A percentile compares a stretch with the other conserved stretches of the same genome.
phyloP scores from a whole-genome alignment of 2,329 filamentous ascomycete species.

The Mollisiaceae sp. region DNA sequence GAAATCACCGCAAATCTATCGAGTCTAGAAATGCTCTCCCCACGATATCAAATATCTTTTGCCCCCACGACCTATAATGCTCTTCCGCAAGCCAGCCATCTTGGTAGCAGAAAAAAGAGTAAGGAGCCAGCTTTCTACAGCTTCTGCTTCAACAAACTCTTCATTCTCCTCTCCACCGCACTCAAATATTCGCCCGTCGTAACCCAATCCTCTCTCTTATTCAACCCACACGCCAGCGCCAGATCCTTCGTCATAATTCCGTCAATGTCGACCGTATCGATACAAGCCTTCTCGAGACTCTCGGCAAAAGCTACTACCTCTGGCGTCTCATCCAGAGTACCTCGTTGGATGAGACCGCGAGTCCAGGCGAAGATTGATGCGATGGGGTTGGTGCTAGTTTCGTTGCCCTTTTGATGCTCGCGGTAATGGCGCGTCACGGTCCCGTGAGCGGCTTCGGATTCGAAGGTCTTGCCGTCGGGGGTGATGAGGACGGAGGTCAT shows the following conservation, averaged over 20 bases:
- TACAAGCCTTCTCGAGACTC: constrained; percentile 87
- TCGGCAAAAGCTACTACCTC: constrained; percentile 92
- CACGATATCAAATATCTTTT: neutral
- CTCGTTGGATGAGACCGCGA: constrained; percentile 89
- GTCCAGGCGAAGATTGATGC: constrained; percentile 99
- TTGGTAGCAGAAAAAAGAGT: neutral
- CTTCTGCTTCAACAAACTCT: constrained; percentile 79
- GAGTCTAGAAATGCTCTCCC: constrained; percentile 1
- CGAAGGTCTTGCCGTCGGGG: constrained; percentile 94
- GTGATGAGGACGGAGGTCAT: constrained; percentile 99
- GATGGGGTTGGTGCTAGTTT: constrained; percentile 98
- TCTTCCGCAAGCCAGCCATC: neutral
- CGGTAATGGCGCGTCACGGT: constrained; percentile 98
- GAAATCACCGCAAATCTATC: neutral
- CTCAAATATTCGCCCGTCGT: constrained; percentile 91
- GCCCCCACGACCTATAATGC: neutral
- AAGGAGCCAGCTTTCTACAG: constrained; percentile 50
- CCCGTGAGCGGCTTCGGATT: constrained; percentile 96
- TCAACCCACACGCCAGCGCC: constrained; percentile 92
- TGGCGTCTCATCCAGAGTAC: constrained; percentile 90
- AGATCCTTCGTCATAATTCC: constrained; percentile 99
- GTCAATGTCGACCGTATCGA: constrained; percentile 92
- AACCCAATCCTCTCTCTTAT: constrained; percentile 81
- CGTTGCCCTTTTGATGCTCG: constrained; percentile 96
- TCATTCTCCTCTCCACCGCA: constrained; percentile 89